phyloP scores from a whole-genome alignment of 2,329 filamentous ascomycete genomes.

The Ceratocystis harringtonii region DNA sequence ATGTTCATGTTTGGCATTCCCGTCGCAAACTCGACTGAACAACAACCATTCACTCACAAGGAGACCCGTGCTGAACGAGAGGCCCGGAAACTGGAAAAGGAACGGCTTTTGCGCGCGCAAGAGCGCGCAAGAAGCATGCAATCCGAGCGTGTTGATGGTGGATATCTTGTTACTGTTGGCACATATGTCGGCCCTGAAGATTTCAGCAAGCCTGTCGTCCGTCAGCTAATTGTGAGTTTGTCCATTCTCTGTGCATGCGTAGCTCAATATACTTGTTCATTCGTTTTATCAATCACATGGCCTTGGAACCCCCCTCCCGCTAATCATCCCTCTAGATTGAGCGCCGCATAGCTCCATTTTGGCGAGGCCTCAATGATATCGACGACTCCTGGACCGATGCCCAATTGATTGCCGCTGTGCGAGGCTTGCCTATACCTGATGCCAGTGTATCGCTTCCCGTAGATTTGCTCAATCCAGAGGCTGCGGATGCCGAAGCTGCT shows the following conservation, averaged over 20 bases:
- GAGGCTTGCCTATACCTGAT: conserved; percentile 68
- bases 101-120: conserved; percentile 57
- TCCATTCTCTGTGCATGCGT: not conserved
- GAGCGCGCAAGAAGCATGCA: conserved; percentile 82
- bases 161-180: conserved; percentile 84
- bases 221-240: conserved; percentile 67
- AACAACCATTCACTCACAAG: conserved; percentile 45
- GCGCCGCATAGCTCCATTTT: conserved; percentile 82
- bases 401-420: conserved; percentile 81
- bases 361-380: conserved; percentile 84
- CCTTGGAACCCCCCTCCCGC: too few species aligned
- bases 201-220: conserved; percentile 75
- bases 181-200: conserved; percentile 88
- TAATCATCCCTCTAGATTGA: conserved; percentile 52
- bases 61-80: conserved; percentile 90
- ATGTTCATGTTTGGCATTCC: conserved; percentile 3
- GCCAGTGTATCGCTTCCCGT: conserved; percentile 66
- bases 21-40: conserved; percentile 12
- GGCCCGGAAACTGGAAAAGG: conserved; percentile 67
- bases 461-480: conserved; percentile 34
- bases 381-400: conserved; percentile 81
- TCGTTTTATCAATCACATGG: conserved; percentile 19
- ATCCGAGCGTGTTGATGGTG: conserved; percentile 88
- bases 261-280: not conserved
- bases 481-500: conserved; percentile 34